These are phyloP conservation scores for Lodderomyces margitis DNA, from an alignment of 1,139 yeast species.

Conservation along the genomic window DNA sequence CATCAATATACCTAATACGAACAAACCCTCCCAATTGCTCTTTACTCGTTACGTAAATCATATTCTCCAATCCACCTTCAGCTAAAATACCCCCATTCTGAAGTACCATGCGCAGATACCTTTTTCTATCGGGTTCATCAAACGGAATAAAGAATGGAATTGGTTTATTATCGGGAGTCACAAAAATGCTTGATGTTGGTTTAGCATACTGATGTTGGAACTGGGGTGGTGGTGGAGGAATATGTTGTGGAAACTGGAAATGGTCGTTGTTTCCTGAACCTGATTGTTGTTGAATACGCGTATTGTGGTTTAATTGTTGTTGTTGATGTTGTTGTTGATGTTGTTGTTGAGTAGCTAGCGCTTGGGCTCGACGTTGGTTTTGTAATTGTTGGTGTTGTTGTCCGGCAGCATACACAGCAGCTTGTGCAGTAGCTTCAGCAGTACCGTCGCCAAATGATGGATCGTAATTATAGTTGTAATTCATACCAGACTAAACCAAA, in stretches of 20 bases:
- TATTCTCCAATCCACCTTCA: conserved; percentile 15
- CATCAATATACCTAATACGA: conserved; percentile 22
- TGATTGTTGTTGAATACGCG: conserved; percentile 4
- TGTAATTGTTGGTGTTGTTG: conserved; percentile 13
- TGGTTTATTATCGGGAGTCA: conserved; percentile 17
- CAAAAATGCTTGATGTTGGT: conserved; percentile 9
- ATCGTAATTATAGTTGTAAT: conserved; percentile 7
- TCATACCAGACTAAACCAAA: conserved; percentile 2
- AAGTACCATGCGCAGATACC: conserved; percentile 23
- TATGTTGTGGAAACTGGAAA: conserved; percentile 9
- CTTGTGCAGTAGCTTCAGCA: conserved; percentile 14
- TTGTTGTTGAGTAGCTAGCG: conserved; percentile 6
- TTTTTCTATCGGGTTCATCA: conserved; percentile 22
- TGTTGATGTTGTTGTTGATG: conserved; percentile 4
- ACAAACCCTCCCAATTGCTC: conserved; percentile 11
- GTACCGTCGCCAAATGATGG: conserved; percentile 6
- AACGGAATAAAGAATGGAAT: conserved; percentile 24
- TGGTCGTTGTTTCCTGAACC: conserved; percentile 3
- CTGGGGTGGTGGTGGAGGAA: conserved; percentile 3
- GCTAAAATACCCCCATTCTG: conserved; percentile 34
- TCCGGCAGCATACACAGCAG: conserved; percentile 11
- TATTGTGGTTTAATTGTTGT: conserved; percentile 2
- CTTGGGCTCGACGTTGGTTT: conserved; percentile 8
- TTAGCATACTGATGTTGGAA: conserved; percentile 7
- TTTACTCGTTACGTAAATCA: conserved; percentile 6